Evolutionary conservation across 768 basidiomycete species (phyloP), one percentile per base, ranked within the genome.

Genomic region (Pleurotus pulmonarius): DNA sequence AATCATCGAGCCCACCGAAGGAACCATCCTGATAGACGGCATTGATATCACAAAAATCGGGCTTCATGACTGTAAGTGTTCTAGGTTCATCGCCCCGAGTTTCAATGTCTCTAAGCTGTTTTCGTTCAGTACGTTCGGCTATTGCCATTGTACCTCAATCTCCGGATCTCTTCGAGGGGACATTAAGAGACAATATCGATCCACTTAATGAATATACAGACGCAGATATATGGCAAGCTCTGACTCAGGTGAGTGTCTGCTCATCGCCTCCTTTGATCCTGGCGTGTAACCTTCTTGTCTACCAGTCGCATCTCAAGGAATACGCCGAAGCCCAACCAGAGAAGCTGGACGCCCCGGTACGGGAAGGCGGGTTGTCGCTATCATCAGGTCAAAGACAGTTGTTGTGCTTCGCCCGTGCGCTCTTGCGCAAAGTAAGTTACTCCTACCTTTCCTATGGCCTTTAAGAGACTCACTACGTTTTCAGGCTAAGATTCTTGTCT

Each of bases 111-210:
- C 6, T 56, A 46, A 45, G 45, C 26, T 8, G 45, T 54, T 38
- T 48, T 8, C 46, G 26, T 55, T 5, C 59, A 87, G 90, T 93
- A 47, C 84, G 91, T 7, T 87, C 87, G 3, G 78, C 79, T 34
- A 85, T 95, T 56, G 88, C 90, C 2, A 95, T 95, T 65, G 92
- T 94, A 13, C 92, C 92, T 2, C 92, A 95, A 68, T 85, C 73
- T 59, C 82, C 85, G 3, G 86, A 87, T 64, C 64, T 88, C 20
- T 87, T 87, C 59, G 85, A 86, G 64, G 88, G 88, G 3, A 86
- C 86, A 0, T 69, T 93, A 12, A 81, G 92, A 55, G 86, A 93
- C 61, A 97, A 97, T 64, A 88, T 97, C 56, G 95, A 97, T 68
- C 95, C 94, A 7, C 80, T 89, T 15, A 87, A 88, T 1, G 74